Conservation (phyloP, 2,329 filamentous ascomycete species). For the Gremmenia infestans region DNA sequence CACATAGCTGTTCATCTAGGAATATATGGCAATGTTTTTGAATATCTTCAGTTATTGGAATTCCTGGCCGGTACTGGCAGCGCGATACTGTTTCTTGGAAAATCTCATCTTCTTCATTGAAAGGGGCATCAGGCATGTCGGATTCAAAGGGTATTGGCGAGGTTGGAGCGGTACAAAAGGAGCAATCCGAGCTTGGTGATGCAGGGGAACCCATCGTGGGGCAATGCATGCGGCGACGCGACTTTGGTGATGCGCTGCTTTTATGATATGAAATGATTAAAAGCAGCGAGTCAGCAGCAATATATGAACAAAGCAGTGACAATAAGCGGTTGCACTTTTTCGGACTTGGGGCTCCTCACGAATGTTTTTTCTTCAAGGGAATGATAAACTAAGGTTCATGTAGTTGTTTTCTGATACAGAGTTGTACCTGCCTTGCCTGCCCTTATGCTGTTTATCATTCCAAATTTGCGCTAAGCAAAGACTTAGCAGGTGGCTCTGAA, state of each 20-base stretch:
- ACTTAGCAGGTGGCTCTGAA: too few relatives aligned
- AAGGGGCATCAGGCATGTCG: conserved; percentile 1
- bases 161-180: conserved; percentile 10
- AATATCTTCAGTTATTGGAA: conserved; percentile 56
- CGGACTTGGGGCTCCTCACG: too few relatives aligned
- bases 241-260: neutral
- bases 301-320: too few relatives aligned
- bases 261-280: neutral
- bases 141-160: neutral
- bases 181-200: neutral
- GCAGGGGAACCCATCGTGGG: neutral
- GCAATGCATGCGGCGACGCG: neutral
- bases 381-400: too few relatives aligned
- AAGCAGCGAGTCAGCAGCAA: neutral
- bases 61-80: conserved; percentile 46
- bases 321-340: too few relatives aligned
- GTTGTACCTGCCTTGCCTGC: too few relatives aligned
- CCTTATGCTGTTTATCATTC: too few relatives aligned
- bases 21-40: conserved; percentile 64
- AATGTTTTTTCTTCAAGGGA: too few relatives aligned
- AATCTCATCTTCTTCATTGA: neutral
- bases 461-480: too few relatives aligned
- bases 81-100: neutral
- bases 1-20: conserved; percentile 59
- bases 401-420: too few relatives aligned